These are phyloP conservation scores for Chrysoporthe austroafricana DNA, from an alignment of 2,329 filamentous ascomycete genomes.

Conservation along the genomic window DNA sequence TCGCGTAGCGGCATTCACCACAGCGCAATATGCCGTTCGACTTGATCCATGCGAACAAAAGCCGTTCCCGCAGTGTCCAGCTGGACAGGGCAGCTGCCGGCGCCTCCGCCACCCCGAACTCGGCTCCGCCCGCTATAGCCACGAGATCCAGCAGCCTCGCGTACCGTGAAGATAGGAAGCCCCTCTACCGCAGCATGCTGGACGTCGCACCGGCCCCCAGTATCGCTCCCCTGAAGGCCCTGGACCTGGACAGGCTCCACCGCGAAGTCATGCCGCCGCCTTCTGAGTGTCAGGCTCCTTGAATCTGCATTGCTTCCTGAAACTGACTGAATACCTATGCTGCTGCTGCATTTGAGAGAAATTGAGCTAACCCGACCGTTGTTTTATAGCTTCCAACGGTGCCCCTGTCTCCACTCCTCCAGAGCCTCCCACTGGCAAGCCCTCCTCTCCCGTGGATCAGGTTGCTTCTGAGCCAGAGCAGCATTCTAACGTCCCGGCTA, in stretches of 20 bases:
- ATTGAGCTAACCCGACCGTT: constrained; percentile 32
- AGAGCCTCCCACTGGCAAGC: constrained; percentile 44
- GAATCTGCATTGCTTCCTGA: constrained; percentile 28
- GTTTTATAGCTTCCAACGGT: constrained; percentile 47
- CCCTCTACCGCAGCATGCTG: constrained; percentile 57
- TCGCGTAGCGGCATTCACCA: constrained; percentile 42
- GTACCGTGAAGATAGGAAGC: constrained; percentile 40
- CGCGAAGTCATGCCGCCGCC: constrained; percentile 34
- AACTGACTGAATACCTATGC: not conserved
- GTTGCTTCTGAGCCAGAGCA: constrained; percentile 36
- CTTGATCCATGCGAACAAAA: constrained; percentile 48
- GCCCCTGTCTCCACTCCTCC: constrained; percentile 45
- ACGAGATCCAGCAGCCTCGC: constrained; percentile 42
- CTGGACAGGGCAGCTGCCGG: constrained; percentile 42
- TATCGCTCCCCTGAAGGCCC: constrained; percentile 47
- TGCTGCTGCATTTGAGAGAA: not conserved
- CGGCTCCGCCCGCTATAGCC: constrained; percentile 35
- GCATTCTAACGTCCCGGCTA: constrained; percentile 44
- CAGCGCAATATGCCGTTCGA: constrained; percentile 43
- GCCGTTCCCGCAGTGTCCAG: constrained; percentile 54
- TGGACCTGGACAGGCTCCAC: constrained; percentile 52
- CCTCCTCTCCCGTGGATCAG: constrained; percentile 36
- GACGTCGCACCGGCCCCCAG: constrained; percentile 54
- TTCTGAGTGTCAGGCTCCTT: constrained; percentile 43
- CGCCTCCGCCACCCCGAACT: constrained; percentile 27